Conservation (phyloP, 768 basidiomycete genomes). For the Lepiota venenata region DNA sequence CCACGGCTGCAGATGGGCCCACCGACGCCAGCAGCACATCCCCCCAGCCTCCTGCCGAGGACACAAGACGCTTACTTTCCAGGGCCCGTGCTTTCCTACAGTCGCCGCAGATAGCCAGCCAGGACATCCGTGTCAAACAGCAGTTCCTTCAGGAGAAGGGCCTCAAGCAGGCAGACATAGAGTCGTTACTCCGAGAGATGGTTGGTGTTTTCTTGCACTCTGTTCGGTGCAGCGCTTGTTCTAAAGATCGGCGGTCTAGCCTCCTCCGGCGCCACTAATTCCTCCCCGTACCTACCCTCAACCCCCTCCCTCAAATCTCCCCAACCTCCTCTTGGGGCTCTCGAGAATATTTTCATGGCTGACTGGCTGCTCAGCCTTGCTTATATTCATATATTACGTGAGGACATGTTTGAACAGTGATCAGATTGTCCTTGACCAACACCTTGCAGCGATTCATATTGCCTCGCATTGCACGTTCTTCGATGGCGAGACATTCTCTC, state of each 20-base stretch:
- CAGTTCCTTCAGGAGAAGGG: slow-evolving; percentile 72
- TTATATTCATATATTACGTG: slow-evolving; percentile 68
- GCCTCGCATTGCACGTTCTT: slow-evolving; percentile 58
- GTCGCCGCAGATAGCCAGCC: slow-evolving; percentile 61
- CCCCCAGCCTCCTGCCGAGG: not conserved
- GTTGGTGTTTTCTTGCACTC: slow-evolving; percentile 32
- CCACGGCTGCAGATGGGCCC: not conserved
- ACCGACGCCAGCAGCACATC: not conserved
- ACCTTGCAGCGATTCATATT: slow-evolving; percentile 61
- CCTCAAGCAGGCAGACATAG: slow-evolving; percentile 56
- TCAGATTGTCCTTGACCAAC: slow-evolving; percentile 7
- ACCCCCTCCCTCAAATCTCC: slow-evolving; percentile 65
- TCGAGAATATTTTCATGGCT: slow-evolving; percentile 64
- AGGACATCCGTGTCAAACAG: slow-evolving; percentile 54
- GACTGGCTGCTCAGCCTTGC: slow-evolving; percentile 54
- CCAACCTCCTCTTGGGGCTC: slow-evolving; percentile 60
- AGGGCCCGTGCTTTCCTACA: slow-evolving; percentile 62
- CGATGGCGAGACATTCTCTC: slow-evolving; percentile 58
- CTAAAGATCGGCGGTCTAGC: slow-evolving; percentile 18
- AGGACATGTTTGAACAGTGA: slow-evolving; percentile 19
- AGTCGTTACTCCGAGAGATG: slow-evolving; percentile 50
- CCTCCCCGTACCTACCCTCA: slow-evolving; percentile 76
- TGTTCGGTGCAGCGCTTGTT: not conserved
- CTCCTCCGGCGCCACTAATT: slow-evolving; percentile 41
- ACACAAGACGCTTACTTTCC: slow-evolving; percentile 42